Percentiles rank a stretch among this genome's conserved stretches.
These are phyloP conservation scores for Cornus controversa DNA, from an alignment of 148 eudicot genomes.

Conservation along the genomic window DNA sequence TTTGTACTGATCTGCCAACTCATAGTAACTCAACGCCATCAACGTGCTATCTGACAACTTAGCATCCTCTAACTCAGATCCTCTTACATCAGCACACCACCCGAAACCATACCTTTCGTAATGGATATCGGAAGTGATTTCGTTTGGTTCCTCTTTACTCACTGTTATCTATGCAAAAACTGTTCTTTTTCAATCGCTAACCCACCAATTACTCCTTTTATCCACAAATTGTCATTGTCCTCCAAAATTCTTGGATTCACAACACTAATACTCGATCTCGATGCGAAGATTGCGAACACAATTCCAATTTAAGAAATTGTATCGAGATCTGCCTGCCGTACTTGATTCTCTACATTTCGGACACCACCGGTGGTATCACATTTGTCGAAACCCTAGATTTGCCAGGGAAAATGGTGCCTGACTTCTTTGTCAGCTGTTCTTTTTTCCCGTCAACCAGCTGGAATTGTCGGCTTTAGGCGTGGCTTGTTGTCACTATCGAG, in stretches of 20 bases:
- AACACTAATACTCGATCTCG: slow-evolving; percentile 12
- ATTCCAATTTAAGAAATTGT: slow-evolving; percentile 14
- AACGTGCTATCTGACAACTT: no score
- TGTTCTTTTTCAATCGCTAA: slow-evolving; percentile 24
- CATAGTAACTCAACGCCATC: no score
- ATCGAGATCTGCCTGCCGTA: slow-evolving; percentile 44
- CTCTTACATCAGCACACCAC: no score
- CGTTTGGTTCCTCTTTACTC: slow-evolving; percentile 62
- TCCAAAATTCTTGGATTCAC: slow-evolving; percentile 28
- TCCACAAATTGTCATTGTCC: slow-evolving; percentile 37
- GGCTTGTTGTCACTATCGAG: slow-evolving; percentile 38
- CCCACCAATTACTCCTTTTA: slow-evolving; percentile 2
- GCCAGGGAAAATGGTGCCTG: slow-evolving; percentile 18
- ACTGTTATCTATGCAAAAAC: slow-evolving; percentile 32
- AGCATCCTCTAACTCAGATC: no score
- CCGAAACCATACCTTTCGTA: no score
- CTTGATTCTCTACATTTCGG: slow-evolving; percentile 34
- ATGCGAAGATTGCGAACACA: slow-evolving; percentile 14
- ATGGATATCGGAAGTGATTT: slow-evolving; percentile 59
- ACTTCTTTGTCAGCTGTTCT: no score
- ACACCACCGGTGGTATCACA: slow-evolving; percentile 39
- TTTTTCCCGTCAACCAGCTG: slow-evolving; percentile 46
- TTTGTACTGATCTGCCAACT: no score
- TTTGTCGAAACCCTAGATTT: slow-evolving; percentile 34
- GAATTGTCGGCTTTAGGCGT: slow-evolving; percentile 51